Evolutionary conservation across 2,329 filamentous ascomycete species (phyloP).

Genomic region (Cladophialophora carrionii): DNA sequence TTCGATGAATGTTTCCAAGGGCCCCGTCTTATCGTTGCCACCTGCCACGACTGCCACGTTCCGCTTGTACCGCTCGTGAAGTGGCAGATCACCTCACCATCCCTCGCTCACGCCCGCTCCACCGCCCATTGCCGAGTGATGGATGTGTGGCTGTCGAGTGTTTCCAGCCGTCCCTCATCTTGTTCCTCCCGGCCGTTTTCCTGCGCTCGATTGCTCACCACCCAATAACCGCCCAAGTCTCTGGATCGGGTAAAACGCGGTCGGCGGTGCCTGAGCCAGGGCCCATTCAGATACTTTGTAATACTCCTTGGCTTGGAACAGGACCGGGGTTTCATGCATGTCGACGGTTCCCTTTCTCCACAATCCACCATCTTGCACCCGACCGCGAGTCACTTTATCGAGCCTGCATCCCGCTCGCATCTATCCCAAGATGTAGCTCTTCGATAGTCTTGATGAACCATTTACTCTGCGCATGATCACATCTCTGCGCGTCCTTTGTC

Average conservation of each 20-base stretch:
- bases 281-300: constrained; percentile 4
- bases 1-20: constrained; percentile 1
- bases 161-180: constrained; percentile 6
- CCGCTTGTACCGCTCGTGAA: not conserved
- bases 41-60: constrained; percentile 15
- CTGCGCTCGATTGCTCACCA: constrained; percentile 22
- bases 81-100: constrained; percentile 8
- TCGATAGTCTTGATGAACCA: constrained; percentile 4
- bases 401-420: not conserved
- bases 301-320: constrained; percentile 11
- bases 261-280: constrained; percentile 17
- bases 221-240: constrained; percentile 27
- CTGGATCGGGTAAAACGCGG: constrained; percentile 27
- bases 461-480: constrained; percentile 13
- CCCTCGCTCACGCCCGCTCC: not conserved
- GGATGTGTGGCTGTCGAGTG: constrained; percentile 7
- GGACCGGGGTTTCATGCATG: constrained; percentile 20
- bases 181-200: constrained; percentile 13
- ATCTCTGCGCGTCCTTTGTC: constrained; percentile 8
- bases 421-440: constrained; percentile 7
- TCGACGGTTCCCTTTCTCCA: not conserved
- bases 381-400: constrained; percentile 8
- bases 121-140: not conserved
- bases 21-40: not conserved
- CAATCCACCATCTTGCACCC: constrained; percentile 9